These are phyloP conservation scores for Pelargonium nanum DNA, from an alignment of 345 rosid genomes.

Conservation along the genomic window DNA sequence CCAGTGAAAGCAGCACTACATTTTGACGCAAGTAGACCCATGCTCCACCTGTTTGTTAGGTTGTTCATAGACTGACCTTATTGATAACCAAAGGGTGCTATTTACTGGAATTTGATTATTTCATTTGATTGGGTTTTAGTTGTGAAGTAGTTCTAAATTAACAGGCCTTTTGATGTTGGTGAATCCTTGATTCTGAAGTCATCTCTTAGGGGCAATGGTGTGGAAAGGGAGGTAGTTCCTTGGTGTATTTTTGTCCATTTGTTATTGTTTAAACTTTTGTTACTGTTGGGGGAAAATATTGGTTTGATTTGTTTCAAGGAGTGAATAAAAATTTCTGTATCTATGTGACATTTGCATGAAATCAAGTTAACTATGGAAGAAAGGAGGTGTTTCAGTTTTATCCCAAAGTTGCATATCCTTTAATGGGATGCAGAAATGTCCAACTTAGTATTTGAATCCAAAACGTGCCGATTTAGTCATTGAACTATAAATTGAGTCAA, in stretches of 20 bases:
- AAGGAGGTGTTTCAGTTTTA: too few relatives aligned
- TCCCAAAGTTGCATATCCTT: too few relatives aligned
- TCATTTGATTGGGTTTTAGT: slow-evolving; percentile 17
- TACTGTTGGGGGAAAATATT: neutral
- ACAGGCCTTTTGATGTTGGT: slow-evolving; percentile 5
- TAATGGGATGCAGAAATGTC: too few relatives aligned
- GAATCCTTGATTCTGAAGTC: slow-evolving; percentile 1
- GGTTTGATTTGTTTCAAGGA: neutral
- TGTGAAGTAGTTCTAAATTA: slow-evolving; percentile 10
- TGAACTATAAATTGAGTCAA: too few relatives aligned
- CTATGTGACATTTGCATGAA: neutral
- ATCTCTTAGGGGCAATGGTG: slow-evolving; percentile 19
- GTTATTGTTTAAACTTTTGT: neutral
- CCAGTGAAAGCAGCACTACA: slow-evolving; percentile 69
- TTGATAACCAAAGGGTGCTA: slow-evolving; percentile 27
- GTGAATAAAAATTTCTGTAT: neutral
- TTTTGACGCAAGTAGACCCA: slow-evolving; percentile 28
- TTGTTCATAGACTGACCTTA: slow-evolving; percentile 50
- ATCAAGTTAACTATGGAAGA: neutral
- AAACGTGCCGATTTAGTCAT: too few relatives aligned
- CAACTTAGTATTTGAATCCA: too few relatives aligned
- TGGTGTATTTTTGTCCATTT: slow-evolving; percentile 3
- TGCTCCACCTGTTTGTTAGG: slow-evolving; percentile 16
- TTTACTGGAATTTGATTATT: slow-evolving; percentile 21
- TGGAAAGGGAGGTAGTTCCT: slow-evolving; percentile 13